Conservation (phyloP, 2,329 filamentous ascomycete species). For the Venturia aucupariae region DNA sequence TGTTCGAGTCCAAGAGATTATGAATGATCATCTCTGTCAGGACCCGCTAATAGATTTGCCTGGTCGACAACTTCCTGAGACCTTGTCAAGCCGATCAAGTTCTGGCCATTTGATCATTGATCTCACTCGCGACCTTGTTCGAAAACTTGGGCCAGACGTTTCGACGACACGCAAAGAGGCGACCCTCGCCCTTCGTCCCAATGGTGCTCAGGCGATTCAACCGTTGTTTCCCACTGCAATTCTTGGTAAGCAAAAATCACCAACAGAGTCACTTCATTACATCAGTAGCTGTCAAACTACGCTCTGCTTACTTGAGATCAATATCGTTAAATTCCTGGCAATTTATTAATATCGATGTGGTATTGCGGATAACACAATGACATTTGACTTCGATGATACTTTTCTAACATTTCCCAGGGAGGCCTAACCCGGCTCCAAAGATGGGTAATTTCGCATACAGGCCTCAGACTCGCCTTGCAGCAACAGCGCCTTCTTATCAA, state of each 20-base stretch:
- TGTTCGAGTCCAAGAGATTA: constrained; percentile 9
- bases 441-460: too few relatives aligned
- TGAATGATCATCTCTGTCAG: not conserved
- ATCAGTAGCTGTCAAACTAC: too few relatives aligned
- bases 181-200: not conserved
- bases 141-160: not conserved
- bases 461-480: not conserved
- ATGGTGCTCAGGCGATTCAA: not conserved
- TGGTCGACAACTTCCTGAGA: not conserved
- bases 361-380: too few relatives aligned
- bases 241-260: too few relatives aligned
- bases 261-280: too few relatives aligned
- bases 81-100: not conserved
- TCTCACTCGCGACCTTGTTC: not conserved
- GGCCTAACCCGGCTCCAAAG: too few relatives aligned
- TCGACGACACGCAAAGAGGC: not conserved
- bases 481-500: not conserved
- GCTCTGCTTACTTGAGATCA: too few relatives aligned
- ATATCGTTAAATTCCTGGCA: too few relatives aligned
- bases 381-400: too few relatives aligned
- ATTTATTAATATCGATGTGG: too few relatives aligned
- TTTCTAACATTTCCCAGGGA: too few relatives aligned
- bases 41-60: not conserved
- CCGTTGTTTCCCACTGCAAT: not conserved
- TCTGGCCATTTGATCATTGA: not conserved